Conservation (phyloP, 192 early-diverging fungal species). For the Linnemannia hyalina region DNA sequence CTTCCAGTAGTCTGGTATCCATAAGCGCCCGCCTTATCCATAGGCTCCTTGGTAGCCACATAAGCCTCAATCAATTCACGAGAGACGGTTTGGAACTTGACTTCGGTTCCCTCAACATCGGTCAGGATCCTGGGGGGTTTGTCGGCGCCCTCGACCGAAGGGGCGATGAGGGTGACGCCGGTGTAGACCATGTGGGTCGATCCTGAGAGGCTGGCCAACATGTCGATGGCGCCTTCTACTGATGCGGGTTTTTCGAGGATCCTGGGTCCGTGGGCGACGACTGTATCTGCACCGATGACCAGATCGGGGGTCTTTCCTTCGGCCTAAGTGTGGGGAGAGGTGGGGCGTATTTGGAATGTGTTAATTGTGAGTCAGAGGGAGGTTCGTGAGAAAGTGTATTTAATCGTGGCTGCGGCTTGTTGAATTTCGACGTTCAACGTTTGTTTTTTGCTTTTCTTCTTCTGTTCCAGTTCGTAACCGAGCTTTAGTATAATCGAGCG, state of each 20-base stretch:
- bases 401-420: not conserved
- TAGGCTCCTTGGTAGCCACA: constrained; percentile 63
- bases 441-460: not conserved
- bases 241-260: constrained; percentile 89
- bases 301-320: constrained; percentile 63
- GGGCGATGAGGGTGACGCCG: constrained; percentile 72
- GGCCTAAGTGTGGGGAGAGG: not conserved
- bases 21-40: constrained; percentile 89
- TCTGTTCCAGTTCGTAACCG: too few relatives aligned
- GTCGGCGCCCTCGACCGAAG: constrained; percentile 32
- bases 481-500: too few relatives aligned
- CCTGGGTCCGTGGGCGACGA: constrained; percentile 70
- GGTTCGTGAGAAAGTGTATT: not conserved
- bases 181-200: constrained; percentile 81
- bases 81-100: constrained; percentile 73
- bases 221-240: constrained; percentile 68
- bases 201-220: constrained; percentile 72
- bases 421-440: not conserved
- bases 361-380: not conserved
- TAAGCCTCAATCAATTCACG: constrained; percentile 76
- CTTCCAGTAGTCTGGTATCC: constrained; percentile 86
- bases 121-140: constrained; percentile 31
- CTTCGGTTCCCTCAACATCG: constrained; percentile 75
- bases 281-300: constrained; percentile 88
- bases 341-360: not conserved